Evolutionary conservation across 495 filamentous ascomycete genomes (phyloP), one percentile per base, ranked within the genome.

Genomic region (Geoglossum glabrum): DNA sequence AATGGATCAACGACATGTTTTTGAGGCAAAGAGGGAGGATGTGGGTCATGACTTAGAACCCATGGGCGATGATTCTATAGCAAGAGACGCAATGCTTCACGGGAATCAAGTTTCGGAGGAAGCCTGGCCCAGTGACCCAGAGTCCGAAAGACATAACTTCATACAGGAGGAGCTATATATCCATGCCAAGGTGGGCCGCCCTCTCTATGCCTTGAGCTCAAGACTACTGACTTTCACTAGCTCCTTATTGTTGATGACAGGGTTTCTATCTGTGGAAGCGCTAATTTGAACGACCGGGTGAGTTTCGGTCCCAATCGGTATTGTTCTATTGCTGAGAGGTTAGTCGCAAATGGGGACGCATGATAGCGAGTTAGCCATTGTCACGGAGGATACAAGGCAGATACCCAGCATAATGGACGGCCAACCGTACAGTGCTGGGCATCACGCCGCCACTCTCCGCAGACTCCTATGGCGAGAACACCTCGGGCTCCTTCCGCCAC

Each of bases 131-230:
- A 83, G 82, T 1, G 74, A 83, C 8, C 71, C 79, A 0, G 76
- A 89, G 58, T 75, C 76, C 15, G 90, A 96, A 64, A 81, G 84
- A 61, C 78, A 84, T 26, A 87, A 92, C 62, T 87, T 94, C 70
- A 80, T 95, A 51, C 90, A 95, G 64, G 90, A 98, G 66, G 88
- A 98, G 72, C 76, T 96, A 0, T 98, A 96, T 62, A 79, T 95
- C 38, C 90, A 98, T 65, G 84, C 80, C 40, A 96, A 96, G 69
- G 74, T 72, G 31, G 62, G 59, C 43, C 26, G 23, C n/a, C 30
- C 26, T 17, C 13, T 13, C 28, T 11, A 1, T 21, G 0, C 27
- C 15, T 13, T 19, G 2, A n/a, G 6, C 11, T 17, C 19, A 46
- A 10, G 15, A 27, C 1, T 46, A 17, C 17, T 57, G n/a, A 43